Percentiles rank a stretch among this genome's conserved stretches.
These are phyloP conservation scores for Betula pendula DNA, from an alignment of 306 rosid genomes.

Conservation along the genomic window DNA sequence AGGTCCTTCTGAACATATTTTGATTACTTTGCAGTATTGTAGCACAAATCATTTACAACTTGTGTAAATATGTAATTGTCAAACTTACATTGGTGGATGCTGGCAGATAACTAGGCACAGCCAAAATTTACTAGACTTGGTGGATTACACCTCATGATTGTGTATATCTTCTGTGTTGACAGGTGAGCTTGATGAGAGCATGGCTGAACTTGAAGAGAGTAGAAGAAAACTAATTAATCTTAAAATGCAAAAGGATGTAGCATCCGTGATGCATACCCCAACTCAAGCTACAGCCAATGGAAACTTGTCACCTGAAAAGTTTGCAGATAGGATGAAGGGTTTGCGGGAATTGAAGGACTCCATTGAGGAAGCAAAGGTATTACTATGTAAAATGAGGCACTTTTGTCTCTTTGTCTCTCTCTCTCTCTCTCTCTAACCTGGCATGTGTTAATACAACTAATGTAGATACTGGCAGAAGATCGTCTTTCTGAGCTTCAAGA, in stretches of 20 bases:
- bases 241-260: slow-evolving; percentile 81
- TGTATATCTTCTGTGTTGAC: slow-evolving; percentile 31
- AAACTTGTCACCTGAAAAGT: slow-evolving; percentile 77
- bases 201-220: slow-evolving; percentile 85
- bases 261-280: slow-evolving; percentile 50
- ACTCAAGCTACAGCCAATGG: slow-evolving; percentile 62
- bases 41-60: background rate
- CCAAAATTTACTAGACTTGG: slow-evolving; percentile 9
- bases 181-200: slow-evolving; percentile 88
- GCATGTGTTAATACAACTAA: slow-evolving; percentile 25
- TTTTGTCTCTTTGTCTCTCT: slow-evolving; percentile 19
- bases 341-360: slow-evolving; percentile 82
- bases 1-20: slow-evolving; percentile 14
- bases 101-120: background rate
- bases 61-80: background rate
- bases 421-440: slow-evolving; percentile 17
- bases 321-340: slow-evolving; percentile 62
- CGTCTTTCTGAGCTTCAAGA: slow-evolving; percentile 86
- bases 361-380: slow-evolving; percentile 90
- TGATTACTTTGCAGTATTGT: background rate
- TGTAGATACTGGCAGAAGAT: slow-evolving; percentile 68
- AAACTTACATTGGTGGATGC: background rate
- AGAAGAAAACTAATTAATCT: slow-evolving; percentile 88
- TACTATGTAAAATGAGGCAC: slow-evolving; percentile 1
- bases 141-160: slow-evolving; percentile 21